phyloP scores from a whole-genome alignment of 169 alveolate genomes.

The Plasmodium vivax region DNA sequence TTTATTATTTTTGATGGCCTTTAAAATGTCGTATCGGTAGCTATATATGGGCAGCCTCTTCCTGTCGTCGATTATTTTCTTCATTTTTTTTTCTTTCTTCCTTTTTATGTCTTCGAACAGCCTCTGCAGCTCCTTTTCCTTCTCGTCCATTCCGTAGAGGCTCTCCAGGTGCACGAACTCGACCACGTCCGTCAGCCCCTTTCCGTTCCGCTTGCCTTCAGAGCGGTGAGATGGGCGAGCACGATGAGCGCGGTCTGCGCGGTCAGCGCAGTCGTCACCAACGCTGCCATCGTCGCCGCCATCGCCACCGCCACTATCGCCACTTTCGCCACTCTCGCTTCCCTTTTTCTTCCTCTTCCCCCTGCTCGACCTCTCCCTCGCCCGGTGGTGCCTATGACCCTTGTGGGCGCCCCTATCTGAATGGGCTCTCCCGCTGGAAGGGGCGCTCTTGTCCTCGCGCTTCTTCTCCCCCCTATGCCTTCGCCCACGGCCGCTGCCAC shows the following conservation, averaged over 20 bases:
- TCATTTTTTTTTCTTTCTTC: conserved; percentile 76
- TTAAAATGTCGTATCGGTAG: conserved; percentile 93
- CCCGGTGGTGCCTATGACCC: neutral
- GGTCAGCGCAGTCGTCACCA: neutral
- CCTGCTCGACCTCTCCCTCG: neutral
- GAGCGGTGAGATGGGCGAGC: neutral
- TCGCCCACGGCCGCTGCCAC: neutral
- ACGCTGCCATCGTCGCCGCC: neutral
- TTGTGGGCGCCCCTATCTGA: neutral
- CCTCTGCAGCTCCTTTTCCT: conserved; percentile 63
- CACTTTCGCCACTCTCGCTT: neutral
- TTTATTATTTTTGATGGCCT: conserved; percentile 92
- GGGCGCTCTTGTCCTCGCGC: neutral
- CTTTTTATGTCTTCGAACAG: conserved; percentile 68
- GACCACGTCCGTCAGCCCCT: conserved; percentile 77
- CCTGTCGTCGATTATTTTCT: conserved; percentile 81
- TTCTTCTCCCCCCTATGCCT: neutral
- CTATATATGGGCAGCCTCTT: conserved; percentile 94
- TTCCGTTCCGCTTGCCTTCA: conserved; percentile 59
- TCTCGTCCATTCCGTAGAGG: conserved; percentile 76
- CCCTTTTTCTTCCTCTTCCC: conserved; percentile 25
- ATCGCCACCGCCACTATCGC: neutral
- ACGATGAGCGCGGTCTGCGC: neutral
- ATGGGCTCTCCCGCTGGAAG: neutral
- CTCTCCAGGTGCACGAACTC: conserved; percentile 80